Percentiles rank a stretch among this genome's conserved stretches.
phyloP scores from a whole-genome alignment of 495 filamentous ascomycete species.

The Viridothelium virens region DNA sequence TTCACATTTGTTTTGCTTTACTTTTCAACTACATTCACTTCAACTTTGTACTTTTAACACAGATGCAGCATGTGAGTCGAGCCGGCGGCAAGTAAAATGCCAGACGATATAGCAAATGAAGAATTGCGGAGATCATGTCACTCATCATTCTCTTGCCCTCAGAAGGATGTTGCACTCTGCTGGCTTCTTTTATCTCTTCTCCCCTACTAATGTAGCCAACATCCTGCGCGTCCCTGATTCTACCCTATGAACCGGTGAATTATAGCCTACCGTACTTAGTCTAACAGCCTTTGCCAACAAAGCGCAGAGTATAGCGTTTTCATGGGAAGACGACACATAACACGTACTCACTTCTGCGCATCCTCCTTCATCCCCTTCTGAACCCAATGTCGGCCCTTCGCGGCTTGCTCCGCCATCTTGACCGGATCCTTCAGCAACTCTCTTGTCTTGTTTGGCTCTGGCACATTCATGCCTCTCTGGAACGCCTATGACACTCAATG shows the following conservation, averaged over 20 bases:
- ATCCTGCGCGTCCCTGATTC: neutral
- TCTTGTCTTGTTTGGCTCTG: constrained; percentile 56
- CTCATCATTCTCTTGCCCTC: neutral
- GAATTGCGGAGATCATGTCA: neutral
- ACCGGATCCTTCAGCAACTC: constrained; percentile 61
- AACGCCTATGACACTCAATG: constrained; percentile 24
- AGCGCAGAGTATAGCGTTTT: neutral
- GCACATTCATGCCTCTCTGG: constrained; percentile 74
- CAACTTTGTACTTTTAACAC: constrained; percentile 3
- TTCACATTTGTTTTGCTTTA: neutral
- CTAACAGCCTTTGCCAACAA: no score
- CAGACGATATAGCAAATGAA: neutral
- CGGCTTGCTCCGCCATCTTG: constrained; percentile 51
- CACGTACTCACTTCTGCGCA: constrained; percentile 40
- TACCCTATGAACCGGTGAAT: neutral
- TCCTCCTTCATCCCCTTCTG: constrained; percentile 50
- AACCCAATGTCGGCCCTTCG: constrained; percentile 51
- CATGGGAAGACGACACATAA: neutral
- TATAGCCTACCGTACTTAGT: neutral
- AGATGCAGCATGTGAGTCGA: neutral
- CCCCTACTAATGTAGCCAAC: neutral
- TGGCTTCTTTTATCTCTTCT: neutral
- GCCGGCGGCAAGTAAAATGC: neutral
- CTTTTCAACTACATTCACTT: neutral
- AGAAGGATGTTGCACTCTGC: neutral